Percentiles rank a stretch among this genome's conserved stretches.
Conservation (phyloP, 192 early-diverging fungal species). For the Powellomyces hirtus region DNA sequence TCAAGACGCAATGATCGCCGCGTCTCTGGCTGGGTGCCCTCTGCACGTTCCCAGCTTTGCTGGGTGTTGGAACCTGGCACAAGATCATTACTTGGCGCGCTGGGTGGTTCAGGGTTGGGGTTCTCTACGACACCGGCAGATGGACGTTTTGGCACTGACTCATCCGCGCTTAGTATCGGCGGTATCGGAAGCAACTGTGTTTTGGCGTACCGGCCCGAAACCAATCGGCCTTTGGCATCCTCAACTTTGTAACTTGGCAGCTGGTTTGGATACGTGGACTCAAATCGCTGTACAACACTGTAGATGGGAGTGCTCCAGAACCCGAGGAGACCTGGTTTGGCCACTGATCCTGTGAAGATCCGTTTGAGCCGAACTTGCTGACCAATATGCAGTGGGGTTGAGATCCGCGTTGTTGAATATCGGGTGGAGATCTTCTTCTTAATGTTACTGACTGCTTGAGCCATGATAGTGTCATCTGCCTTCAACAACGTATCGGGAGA, state of each 20-base stretch:
- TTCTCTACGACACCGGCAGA: too few species aligned
- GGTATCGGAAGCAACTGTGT: neutral
- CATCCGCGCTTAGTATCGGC: neutral
- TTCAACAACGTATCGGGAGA: neutral
- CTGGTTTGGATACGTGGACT: neutral
- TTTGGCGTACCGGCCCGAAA: neutral
- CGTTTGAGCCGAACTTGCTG: slow-evolving; percentile 8
- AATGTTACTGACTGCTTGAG: neutral
- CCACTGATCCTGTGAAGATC: neutral
- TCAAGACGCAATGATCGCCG: neutral
- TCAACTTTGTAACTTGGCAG: neutral
- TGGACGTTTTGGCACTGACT: too few species aligned
- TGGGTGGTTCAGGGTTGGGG: too few species aligned
- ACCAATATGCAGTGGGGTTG: slow-evolving; percentile 1
- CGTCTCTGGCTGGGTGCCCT: too few species aligned
- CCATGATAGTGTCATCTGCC: neutral
- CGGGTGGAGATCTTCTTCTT: neutral
- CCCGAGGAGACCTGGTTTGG: slow-evolving; percentile 1
- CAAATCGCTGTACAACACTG: neutral
- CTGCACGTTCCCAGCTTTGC: too few species aligned
- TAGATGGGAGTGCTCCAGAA: slow-evolving; percentile 2
- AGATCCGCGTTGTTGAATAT: neutral
- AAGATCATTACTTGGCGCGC: too few species aligned
- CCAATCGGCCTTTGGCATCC: neutral
- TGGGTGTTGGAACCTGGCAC: too few species aligned